These are phyloP conservation scores for Suillus ampliporus DNA, from an alignment of 768 basidiomycete species.

Conservation along the genomic window DNA sequence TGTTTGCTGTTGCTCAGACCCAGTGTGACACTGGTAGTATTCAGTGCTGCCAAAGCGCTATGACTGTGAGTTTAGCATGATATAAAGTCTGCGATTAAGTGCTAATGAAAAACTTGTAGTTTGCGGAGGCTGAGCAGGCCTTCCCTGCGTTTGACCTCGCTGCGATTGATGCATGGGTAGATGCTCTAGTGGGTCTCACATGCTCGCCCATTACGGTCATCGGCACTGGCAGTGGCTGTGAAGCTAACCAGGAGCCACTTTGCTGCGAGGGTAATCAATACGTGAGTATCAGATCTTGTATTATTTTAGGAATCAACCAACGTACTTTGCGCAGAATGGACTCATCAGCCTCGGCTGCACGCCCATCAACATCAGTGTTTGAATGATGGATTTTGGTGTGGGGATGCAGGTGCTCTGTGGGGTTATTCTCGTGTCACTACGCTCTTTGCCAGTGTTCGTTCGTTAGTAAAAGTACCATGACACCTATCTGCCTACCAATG, in stretches of 20 bases:
- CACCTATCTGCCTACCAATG: neutral
- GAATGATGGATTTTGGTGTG: neutral
- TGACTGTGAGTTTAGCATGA: neutral
- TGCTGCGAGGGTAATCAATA: slow-evolving; percentile 6
- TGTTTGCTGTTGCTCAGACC: neutral
- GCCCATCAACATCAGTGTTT: neutral
- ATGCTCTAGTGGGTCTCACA: neutral
- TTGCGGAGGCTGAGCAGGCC: neutral
- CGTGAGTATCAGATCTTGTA: neutral
- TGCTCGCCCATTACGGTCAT: slow-evolving; percentile 5
- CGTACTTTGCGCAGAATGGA: neutral
- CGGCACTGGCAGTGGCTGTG: neutral
- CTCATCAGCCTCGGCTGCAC: neutral
- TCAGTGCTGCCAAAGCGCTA: slow-evolving; percentile 6
- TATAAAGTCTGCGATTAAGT: neutral
- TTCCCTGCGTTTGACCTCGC: neutral
- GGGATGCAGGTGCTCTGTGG: neutral
- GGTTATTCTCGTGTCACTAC: neutral
- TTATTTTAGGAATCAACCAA: neutral
- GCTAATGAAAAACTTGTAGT: neutral
- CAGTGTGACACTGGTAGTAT: slow-evolving; percentile 9
- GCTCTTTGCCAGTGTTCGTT: neutral
- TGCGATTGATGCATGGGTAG: neutral
- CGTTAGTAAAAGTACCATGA: neutral
- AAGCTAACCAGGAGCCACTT: slow-evolving; percentile 4